A percentile compares a stretch with the other conserved stretches of the same genome.
Evolutionary conservation across 306 rosid genomes (phyloP).

Genomic region (Castanopsis chinensis): DNA sequence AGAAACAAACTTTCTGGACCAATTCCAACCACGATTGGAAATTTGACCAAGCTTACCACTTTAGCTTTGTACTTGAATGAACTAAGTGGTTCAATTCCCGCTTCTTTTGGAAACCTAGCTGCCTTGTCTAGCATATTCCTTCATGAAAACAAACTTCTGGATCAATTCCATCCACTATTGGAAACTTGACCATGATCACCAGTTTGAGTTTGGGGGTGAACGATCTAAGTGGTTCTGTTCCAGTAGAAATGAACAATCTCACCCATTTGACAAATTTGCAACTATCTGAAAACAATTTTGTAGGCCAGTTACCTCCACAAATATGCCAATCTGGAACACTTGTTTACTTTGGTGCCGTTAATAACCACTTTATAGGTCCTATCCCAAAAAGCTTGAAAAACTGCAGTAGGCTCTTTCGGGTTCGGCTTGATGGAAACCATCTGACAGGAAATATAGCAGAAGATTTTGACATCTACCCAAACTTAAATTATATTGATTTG

Average conservation of each 20-base stretch:
- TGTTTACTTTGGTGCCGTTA: neutral
- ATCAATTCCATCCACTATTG: neutral
- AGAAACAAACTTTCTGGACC: neutral
- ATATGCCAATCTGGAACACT: neutral
- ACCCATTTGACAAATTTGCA: neutral
- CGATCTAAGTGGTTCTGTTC: neutral
- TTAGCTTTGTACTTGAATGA: no score
- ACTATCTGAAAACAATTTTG: neutral
- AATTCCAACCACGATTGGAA: slow-evolving; percentile 15
- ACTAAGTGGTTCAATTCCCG: no score
- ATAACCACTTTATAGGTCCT: neutral
- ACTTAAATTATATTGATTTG: slow-evolving; percentile 10
- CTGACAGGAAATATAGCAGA: slow-evolving; percentile 30
- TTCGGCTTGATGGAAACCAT: slow-evolving; percentile 29
- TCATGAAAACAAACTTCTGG: no score
- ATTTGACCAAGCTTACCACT: no score
- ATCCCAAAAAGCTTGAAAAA: slow-evolving; percentile 29
- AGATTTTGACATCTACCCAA: slow-evolving; percentile 37
- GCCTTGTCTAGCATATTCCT: no score
- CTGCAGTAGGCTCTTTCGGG: neutral
- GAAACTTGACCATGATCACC: neutral
- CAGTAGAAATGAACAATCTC: neutral
- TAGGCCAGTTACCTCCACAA: neutral
- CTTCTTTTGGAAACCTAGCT: no score
- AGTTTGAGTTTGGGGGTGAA: neutral